Percentiles rank a stretch among this genome's conserved stretches.
Conservation (phyloP, 2,329 filamentous ascomycete genomes). For the Canariomyces notabilis region DNA sequence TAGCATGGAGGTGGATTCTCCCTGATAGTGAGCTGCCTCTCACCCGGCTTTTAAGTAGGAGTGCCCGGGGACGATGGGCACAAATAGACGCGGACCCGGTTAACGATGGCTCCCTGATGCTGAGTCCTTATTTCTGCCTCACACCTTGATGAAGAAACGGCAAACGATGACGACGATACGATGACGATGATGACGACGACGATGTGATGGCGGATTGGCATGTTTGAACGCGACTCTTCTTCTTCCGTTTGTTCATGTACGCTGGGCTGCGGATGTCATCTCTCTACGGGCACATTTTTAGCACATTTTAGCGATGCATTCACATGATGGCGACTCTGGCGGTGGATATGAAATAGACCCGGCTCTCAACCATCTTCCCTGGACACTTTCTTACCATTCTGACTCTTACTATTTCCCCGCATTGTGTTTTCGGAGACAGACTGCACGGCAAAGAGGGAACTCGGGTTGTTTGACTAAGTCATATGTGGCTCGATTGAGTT, state of each 20-base stretch:
- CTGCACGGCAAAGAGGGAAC: neutral
- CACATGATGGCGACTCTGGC: neutral
- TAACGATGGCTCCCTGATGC: neutral
- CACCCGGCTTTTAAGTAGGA: neutral
- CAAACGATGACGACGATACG: neutral
- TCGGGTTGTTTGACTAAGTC: too few species aligned
- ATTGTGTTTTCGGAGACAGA: neutral
- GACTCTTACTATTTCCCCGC: neutral
- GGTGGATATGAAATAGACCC: neutral
- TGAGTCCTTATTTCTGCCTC: neutral
- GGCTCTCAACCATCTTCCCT: neutral
- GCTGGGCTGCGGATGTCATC: slow-evolving; percentile 7
- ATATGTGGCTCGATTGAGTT: too few species aligned
- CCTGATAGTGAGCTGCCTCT: slow-evolving; percentile 23
- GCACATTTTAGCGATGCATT: neutral
- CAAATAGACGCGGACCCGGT: neutral
- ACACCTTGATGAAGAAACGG: slow-evolving; percentile 1
- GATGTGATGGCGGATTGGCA: slow-evolving; percentile 7
- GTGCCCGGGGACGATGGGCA: neutral
- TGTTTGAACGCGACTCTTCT: slow-evolving; percentile 10
- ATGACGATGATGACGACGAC: slow-evolving; percentile 2
- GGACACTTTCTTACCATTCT: neutral
- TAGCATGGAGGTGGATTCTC: slow-evolving; percentile 46
- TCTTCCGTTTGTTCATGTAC: slow-evolving; percentile 6
- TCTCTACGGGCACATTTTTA: neutral